Conservation (phyloP, 441 rosid genomes). For the Brassica hybrid region DNA sequence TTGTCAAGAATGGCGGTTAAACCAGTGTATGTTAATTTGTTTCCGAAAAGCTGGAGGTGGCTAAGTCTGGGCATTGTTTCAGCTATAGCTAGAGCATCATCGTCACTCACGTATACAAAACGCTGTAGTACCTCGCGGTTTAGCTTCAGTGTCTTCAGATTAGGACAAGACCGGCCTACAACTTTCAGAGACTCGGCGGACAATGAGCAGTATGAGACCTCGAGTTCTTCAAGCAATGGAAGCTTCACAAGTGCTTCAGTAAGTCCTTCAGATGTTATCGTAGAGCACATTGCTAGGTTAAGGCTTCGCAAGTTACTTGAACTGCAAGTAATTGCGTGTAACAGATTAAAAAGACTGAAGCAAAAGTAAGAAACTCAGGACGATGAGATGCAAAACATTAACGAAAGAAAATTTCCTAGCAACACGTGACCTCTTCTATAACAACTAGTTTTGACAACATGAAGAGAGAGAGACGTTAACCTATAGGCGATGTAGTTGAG, state of each 20-base stretch:
- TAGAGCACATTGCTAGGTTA: conserved; percentile 42
- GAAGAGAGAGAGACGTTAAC: background rate
- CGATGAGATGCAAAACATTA: background rate
- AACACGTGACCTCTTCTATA: too few relatives aligned
- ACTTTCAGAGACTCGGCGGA: background rate
- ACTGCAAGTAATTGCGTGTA: conserved; percentile 40
- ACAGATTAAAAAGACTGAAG: too few relatives aligned
- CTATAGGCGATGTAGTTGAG: background rate
- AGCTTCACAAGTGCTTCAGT: background rate
- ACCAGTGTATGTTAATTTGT: background rate
- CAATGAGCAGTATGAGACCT: background rate
- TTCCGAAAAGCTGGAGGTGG: background rate
- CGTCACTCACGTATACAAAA: background rate
- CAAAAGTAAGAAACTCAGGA: background rate
- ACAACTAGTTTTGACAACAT: too few relatives aligned
- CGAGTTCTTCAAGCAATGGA: too few relatives aligned
- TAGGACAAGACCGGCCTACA: background rate
- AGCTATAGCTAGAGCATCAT: background rate
- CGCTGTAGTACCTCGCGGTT: background rate
- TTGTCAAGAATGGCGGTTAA: conserved; percentile 51
- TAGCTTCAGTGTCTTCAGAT: background rate
- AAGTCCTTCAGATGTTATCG: conserved; percentile 52
- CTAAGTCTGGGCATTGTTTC: background rate
- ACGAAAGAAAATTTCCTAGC: background rate
- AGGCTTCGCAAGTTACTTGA: conserved; percentile 51